Evolutionary conservation across 2,329 filamentous ascomycete species (phyloP).

Genomic region (Aspergillus caelatus): DNA sequence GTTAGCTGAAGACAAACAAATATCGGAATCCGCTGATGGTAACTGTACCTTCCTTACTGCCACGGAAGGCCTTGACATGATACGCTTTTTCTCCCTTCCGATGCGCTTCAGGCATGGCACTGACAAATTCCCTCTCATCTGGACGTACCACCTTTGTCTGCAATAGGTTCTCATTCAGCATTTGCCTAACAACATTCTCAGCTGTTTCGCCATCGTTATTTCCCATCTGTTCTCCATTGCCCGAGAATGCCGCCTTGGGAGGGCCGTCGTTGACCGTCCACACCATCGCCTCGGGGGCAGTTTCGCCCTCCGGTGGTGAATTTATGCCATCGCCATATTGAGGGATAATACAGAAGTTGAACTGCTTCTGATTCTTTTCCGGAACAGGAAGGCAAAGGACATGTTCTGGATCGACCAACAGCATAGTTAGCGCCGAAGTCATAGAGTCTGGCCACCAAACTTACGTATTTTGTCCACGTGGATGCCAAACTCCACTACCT

Average conservation of each 20-base stretch:
- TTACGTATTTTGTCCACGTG: constrained; percentile 53
- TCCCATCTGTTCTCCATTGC: constrained; percentile 48
- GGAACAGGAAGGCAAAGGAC: constrained; percentile 65
- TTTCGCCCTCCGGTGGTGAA: constrained; percentile 43
- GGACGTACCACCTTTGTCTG: constrained; percentile 55
- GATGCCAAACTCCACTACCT: constrained; percentile 57
- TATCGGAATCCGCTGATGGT: not conserved
- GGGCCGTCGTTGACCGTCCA: constrained; percentile 62
- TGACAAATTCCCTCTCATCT: constrained; percentile 60
- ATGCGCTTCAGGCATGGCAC: constrained; percentile 62
- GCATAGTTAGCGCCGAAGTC: not conserved
- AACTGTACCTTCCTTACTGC: constrained; percentile 64
- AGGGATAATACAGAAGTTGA: constrained; percentile 65
- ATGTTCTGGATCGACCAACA: constrained; percentile 47
- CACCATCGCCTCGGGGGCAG: constrained; percentile 58
- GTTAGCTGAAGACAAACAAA: not conserved
- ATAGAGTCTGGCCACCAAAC: constrained; percentile 18
- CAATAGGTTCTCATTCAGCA: constrained; percentile 54
- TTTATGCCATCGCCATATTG: constrained; percentile 54
- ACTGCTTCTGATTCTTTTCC: constrained; percentile 65
- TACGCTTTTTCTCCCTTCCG: constrained; percentile 65
- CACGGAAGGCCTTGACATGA: constrained; percentile 65
- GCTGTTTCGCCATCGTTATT: constrained; percentile 50
- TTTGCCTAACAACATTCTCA: constrained; percentile 45
- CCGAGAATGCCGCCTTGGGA: constrained; percentile 47